Conservation (phyloP, 768 basidiomycete genomes). For the Lentinula detonsa region DNA sequence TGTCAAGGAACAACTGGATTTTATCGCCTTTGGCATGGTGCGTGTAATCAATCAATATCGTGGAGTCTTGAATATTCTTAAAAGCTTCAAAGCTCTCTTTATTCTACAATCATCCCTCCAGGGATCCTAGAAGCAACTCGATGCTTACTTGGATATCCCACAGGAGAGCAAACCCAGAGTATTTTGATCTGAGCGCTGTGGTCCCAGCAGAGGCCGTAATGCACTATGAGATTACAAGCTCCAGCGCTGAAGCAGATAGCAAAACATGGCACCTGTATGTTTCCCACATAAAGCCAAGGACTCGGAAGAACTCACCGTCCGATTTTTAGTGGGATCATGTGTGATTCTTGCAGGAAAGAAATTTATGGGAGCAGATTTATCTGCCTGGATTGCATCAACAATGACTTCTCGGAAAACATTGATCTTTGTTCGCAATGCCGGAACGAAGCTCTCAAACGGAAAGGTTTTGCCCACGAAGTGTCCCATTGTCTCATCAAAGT, state of each 20-base stretch:
- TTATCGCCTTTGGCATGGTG: constrained; percentile 2
- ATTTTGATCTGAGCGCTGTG: background rate
- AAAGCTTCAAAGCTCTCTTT: background rate
- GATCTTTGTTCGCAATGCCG: constrained; percentile 1
- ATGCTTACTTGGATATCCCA: background rate
- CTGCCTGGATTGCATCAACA: background rate
- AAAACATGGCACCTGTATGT: background rate
- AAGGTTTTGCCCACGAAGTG: background rate
- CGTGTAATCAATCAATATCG: background rate
- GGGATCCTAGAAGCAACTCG: background rate
- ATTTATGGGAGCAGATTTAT: background rate
- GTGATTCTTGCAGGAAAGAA: background rate
- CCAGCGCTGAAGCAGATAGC: background rate
- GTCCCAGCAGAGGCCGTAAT: background rate
- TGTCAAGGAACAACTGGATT: background rate
- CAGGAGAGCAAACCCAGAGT: background rate
- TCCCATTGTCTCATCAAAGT: constrained; percentile 1
- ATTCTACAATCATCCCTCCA: background rate
- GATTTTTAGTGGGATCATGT: background rate
- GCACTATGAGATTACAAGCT: background rate
- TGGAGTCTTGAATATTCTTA: background rate
- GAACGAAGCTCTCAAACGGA: background rate
- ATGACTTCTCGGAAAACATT: constrained; percentile 1
- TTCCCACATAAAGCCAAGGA: background rate
- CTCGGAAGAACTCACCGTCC: background rate